These are phyloP conservation scores for Starmera stellimalicola DNA, from an alignment of 1,139 yeast species.

Conservation along the genomic window DNA sequence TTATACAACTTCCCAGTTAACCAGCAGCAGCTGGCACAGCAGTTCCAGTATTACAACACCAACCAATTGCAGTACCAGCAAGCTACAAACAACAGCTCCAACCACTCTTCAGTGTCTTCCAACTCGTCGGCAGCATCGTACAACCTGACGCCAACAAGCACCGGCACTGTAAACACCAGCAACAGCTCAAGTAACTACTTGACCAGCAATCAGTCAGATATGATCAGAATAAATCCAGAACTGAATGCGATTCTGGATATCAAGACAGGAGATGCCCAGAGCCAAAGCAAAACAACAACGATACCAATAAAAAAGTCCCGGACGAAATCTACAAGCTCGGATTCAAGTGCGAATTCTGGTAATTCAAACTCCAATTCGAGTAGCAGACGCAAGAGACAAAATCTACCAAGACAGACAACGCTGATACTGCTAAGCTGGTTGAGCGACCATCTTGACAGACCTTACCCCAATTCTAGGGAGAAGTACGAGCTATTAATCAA, in stretches of 20 bases:
- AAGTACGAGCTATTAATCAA: conserved; percentile 61
- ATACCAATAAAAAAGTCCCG: too few relatives aligned
- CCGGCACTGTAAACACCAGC: background rate
- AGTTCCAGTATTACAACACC: too few relatives aligned
- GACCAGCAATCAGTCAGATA: too few relatives aligned
- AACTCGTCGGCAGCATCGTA: conserved; percentile 3
- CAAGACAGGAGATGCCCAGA: too few relatives aligned
- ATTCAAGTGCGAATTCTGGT: too few relatives aligned
- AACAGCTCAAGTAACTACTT: too few relatives aligned
- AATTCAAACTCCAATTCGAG: conserved; percentile 6
- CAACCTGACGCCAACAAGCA: background rate
- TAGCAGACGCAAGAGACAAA: conserved; percentile 40
- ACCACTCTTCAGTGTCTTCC: background rate
- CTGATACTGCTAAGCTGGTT: conserved; percentile 66
- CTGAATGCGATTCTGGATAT: background rate
- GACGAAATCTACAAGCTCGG: too few relatives aligned
- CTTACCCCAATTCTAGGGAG: conserved; percentile 79
- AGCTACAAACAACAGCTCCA: conserved; percentile 1
- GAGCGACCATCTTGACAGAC: conserved; percentile 69
- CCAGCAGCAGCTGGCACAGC: conserved; percentile 10
- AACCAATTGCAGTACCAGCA: background rate
- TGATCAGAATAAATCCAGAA: too few relatives aligned
- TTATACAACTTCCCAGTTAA: too few relatives aligned
- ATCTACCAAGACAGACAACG: conserved; percentile 77
- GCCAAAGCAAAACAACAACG: too few relatives aligned